Evolutionary conservation across 1,139 yeast genomes (phyloP).

Genomic region (Protomyces lactucae-debilis): DNA sequence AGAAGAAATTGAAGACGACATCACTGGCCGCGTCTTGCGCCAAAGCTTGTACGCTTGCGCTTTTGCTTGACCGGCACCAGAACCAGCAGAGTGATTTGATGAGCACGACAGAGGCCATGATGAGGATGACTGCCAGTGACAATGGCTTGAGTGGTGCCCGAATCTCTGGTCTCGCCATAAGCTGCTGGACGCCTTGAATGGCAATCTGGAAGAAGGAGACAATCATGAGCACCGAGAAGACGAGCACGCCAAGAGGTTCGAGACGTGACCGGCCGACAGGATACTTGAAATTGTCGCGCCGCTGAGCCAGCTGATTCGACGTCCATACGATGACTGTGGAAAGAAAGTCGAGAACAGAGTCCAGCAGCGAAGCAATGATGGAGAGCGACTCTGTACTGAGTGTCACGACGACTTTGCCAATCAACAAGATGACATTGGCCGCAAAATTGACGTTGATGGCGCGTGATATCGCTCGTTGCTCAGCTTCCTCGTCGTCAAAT

Average conservation of each 20-base stretch:
- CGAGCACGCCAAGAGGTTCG: constrained; percentile 73
- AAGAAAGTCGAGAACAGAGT: constrained; percentile 66
- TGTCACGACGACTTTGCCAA: constrained; percentile 62
- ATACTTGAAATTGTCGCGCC: constrained; percentile 45
- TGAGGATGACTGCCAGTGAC: constrained; percentile 46
- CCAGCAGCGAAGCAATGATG: constrained; percentile 71
- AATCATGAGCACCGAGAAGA: constrained; percentile 66
- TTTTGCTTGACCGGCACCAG: constrained; percentile 60
- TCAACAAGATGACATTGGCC: constrained; percentile 54
- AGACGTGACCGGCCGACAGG: constrained; percentile 71
- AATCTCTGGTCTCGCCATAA: constrained; percentile 33
- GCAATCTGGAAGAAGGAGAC: constrained; percentile 71
- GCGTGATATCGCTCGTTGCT: constrained; percentile 53
- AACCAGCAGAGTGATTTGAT: constrained; percentile 58
- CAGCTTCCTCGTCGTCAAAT: constrained; percentile 31
- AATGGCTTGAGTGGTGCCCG: constrained; percentile 41
- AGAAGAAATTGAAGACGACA: constrained; percentile 61
- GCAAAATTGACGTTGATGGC: constrained; percentile 65
- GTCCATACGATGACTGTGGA: constrained; percentile 69
- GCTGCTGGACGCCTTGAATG: constrained; percentile 49
- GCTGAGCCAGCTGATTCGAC: constrained; percentile 51
- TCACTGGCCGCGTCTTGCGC: constrained; percentile 82
- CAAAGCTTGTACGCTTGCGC: constrained; percentile 69
- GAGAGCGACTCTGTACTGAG: constrained; percentile 64
- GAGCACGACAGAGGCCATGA: constrained; percentile 61